Conservation (phyloP, 2,329 filamentous ascomycete species). For the Aspergillus sojae region DNA sequence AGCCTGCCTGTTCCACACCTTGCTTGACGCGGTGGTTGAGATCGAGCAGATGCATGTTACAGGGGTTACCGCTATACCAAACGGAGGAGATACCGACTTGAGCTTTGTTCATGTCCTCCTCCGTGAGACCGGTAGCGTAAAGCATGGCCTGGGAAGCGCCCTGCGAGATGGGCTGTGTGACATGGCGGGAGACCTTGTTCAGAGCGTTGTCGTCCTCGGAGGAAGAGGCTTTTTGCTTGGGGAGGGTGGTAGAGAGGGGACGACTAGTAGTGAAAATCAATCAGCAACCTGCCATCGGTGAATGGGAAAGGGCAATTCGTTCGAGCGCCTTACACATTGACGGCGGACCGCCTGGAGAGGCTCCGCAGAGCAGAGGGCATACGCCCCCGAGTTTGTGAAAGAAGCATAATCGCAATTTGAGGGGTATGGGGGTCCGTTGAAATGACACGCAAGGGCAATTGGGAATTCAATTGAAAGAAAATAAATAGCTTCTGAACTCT, state of each 20-base stretch:
- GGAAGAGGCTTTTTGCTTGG: slow-evolving; percentile 43
- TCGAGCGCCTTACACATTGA: slow-evolving; percentile 10
- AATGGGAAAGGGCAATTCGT: background rate
- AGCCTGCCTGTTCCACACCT: slow-evolving; percentile 72
- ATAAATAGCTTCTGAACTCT: background rate
- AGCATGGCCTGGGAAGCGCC: slow-evolving; percentile 99
- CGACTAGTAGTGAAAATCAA: slow-evolving; percentile 27
- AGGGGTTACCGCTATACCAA: slow-evolving; percentile 97
- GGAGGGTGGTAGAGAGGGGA: slow-evolving; percentile 47
- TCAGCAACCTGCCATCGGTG: background rate
- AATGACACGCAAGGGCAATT: background rate
- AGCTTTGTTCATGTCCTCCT: slow-evolving; percentile 90
- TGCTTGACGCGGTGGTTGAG: slow-evolving; percentile 78
- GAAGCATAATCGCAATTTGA: slow-evolving; percentile 27
- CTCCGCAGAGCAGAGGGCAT: slow-evolving; percentile 32
- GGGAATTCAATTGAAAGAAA: slow-evolving; percentile 5
- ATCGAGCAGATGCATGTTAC: slow-evolving; percentile 97
- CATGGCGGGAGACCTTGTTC: slow-evolving; percentile 80
- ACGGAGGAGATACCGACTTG: slow-evolving; percentile 98
- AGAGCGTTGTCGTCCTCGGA: slow-evolving; percentile 58
- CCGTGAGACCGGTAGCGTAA: slow-evolving; percentile 86
- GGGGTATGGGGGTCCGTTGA: slow-evolving; percentile 5
- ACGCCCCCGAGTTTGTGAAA: slow-evolving; percentile 33
- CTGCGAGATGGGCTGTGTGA: slow-evolving; percentile 97
- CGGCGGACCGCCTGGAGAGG: slow-evolving; percentile 18